Base-by-base conservation (phyloP, 1,284 basidiomycete genomes). In the Amylostereum chailletii region DNA sequence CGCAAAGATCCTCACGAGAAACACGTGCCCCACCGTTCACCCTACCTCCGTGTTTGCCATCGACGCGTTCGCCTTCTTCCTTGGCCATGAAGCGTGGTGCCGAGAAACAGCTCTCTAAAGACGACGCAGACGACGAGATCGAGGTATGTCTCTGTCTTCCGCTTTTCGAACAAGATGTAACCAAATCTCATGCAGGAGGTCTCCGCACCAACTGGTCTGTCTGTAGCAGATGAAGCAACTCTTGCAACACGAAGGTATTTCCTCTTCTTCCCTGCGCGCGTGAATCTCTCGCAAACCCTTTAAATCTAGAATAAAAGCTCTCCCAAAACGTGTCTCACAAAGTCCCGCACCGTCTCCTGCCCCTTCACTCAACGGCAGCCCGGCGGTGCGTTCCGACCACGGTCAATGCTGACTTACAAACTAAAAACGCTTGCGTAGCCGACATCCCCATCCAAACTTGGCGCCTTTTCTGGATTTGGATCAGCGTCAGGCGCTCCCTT, bases 91-190 rank as follows among this genome's bases (percentile, higher is more conserved):
- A 90, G 68, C 78, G 88, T 62, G 75, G 72, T 49, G 89, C 88
- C 58, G 86, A 89, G 45, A 77, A 71, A 53, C 84, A 92, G 58
- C 61, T 88, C 36, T 73, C 76, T 9, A 87, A 80, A 60, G 85
- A 85, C 52, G 74, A 71, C 38, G 68, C 67, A 27, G 73, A 70
- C 4, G 69, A 70, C 34, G 71, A 72, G 44, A 53, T 62, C 53
- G 68, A 69, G 52, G 55, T 62, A 44, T 40, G 27, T 46, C 19
- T n/a, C 4, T 52, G 6, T 37, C 32, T 48, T 3, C 19, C 1
- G 26, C 47, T 5, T 46, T 37, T 26, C 27, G 4, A 57, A 4
- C 29, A 29, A n/a, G n/a, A 9, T 29, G 26, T 51, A 8, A 38
- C 32, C 30, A 31, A 33, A 5, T 40, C 48, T 31, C 38, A 27